A percentile compares a stretch with the other conserved stretches of the same genome.
phyloP scores from a whole-genome alignment of 2,329 filamentous ascomycete species.

The Pseudogymnoascus sp. region DNA sequence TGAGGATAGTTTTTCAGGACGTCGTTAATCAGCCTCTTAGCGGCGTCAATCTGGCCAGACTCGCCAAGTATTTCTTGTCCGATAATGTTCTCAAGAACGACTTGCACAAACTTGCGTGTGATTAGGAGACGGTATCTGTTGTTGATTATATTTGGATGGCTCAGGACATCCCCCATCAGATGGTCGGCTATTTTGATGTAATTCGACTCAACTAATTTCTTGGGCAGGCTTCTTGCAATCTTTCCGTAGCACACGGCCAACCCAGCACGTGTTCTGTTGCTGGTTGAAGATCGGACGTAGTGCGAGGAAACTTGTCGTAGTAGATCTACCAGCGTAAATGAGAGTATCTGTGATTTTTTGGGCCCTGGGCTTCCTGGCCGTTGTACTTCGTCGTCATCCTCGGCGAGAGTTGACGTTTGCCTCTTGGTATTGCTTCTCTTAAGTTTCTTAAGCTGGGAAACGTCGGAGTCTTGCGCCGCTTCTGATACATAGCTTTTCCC shows the following conservation, averaged over 20 bases:
- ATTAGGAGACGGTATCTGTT: slow-evolving; percentile 84
- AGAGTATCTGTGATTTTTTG: slow-evolving; percentile 65
- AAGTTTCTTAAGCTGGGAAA: slow-evolving; percentile 56
- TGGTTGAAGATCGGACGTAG: slow-evolving; percentile 70
- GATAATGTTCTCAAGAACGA: slow-evolving; percentile 75
- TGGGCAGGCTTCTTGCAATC: slow-evolving; percentile 69
- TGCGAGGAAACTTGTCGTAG: slow-evolving; percentile 71
- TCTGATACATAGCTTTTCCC: slow-evolving; percentile 70
- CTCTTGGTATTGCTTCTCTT: slow-evolving; percentile 58
- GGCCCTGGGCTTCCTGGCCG: slow-evolving; percentile 68
- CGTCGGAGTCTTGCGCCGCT: slow-evolving; percentile 39
- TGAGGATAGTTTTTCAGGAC: slow-evolving; percentile 93
- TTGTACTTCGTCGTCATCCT: slow-evolving; percentile 63
- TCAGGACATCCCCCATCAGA: slow-evolving; percentile 71
- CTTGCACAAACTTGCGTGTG: slow-evolving; percentile 75
- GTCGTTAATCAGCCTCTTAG: slow-evolving; percentile 74
- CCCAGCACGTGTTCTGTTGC: slow-evolving; percentile 72
- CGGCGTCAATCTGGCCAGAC: slow-evolving; percentile 76
- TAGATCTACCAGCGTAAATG: slow-evolving; percentile 69
- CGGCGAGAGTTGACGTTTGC: slow-evolving; percentile 48
- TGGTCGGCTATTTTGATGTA: slow-evolving; percentile 77
- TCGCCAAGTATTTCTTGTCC: slow-evolving; percentile 78
- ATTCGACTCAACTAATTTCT: slow-evolving; percentile 72
- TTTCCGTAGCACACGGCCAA: slow-evolving; percentile 83
- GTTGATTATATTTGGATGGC: slow-evolving; percentile 64